Evolutionary conservation across 306 rosid genomes (phyloP).

Genomic region (Mucuna pruriens): DNA sequence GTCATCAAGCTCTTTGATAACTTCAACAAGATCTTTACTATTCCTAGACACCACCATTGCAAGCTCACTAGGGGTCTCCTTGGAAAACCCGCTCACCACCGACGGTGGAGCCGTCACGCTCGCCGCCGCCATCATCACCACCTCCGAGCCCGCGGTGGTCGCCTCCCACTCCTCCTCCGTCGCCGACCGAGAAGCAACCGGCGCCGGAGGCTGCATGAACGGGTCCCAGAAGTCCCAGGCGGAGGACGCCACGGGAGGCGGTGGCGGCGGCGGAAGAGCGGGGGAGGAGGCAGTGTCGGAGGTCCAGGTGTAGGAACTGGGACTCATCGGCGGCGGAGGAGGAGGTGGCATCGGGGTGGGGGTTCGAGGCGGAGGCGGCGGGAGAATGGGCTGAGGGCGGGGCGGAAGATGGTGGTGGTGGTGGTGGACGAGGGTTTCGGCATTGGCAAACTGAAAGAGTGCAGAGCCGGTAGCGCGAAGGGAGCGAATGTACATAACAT

Average conservation of each 20-base stretch:
- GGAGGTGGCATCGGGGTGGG: slow-evolving; percentile 66
- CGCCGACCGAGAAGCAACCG: slow-evolving; percentile 58
- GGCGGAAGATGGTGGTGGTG: slow-evolving; percentile 54
- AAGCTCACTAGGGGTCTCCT: slow-evolving; percentile 64
- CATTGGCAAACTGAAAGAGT: slow-evolving; percentile 77
- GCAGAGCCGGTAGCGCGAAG: slow-evolving; percentile 87
- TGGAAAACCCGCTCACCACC: slow-evolving; percentile 64
- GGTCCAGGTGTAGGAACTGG: slow-evolving; percentile 83
- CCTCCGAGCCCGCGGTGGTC: slow-evolving; percentile 67
- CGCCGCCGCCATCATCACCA: slow-evolving; percentile 61
- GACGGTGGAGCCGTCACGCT: slow-evolving; percentile 66
- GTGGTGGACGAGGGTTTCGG: slow-evolving; percentile 55
- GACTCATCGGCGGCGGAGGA: slow-evolving; percentile 69
- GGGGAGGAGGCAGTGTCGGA: slow-evolving; percentile 63
- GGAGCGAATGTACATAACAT: slow-evolving; percentile 78
- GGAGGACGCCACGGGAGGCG: slow-evolving; percentile 66
- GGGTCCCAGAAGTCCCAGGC: slow-evolving; percentile 99
- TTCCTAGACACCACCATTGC: slow-evolving; percentile 91
- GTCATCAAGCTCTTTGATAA: slow-evolving; percentile 90
- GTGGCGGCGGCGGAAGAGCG: slow-evolving; percentile 72
- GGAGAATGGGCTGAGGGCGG: slow-evolving; percentile 56
- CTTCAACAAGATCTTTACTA: slow-evolving; percentile 77
- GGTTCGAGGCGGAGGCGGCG: slow-evolving; percentile 54
- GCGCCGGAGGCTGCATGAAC: slow-evolving; percentile 57
- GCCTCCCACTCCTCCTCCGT: slow-evolving; percentile 91